phyloP scores from a whole-genome alignment of 2,329 filamentous ascomycete species.

The Aspergillus phoenicis region DNA sequence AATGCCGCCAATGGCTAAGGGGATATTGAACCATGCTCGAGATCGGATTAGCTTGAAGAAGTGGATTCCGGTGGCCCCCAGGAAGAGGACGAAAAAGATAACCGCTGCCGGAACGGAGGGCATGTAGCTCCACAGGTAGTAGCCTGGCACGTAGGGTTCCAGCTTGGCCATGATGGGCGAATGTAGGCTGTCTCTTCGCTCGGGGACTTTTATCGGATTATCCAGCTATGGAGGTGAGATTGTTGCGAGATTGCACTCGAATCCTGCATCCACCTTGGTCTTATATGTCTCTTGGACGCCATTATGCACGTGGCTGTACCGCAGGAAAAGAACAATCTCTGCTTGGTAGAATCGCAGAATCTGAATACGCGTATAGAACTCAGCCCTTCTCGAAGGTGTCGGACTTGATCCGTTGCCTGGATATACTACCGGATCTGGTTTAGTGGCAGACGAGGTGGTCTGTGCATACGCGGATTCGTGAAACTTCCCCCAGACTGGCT shows the following conservation, averaged over 20 bases:
- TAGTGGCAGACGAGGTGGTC: slow-evolving; percentile 5
- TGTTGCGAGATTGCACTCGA: not conserved
- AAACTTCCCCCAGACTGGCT: not conserved
- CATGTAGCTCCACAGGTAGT: slow-evolving; percentile 32
- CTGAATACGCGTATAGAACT: slow-evolving; percentile 19
- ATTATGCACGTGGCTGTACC: not conserved
- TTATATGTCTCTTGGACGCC: not conserved
- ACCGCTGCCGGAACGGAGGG: slow-evolving; percentile 29
- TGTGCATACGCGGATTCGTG: slow-evolving; percentile 25
- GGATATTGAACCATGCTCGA: slow-evolving; percentile 34
- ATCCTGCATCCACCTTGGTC: not conserved
- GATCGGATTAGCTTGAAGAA: slow-evolving; percentile 32
- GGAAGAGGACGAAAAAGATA: slow-evolving; percentile 34
- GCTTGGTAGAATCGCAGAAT: not conserved
- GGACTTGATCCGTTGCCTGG: not conserved
- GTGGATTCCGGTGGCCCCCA: slow-evolving; percentile 27
- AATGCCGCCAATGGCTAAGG: slow-evolving; percentile 39
- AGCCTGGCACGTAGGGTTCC: slow-evolving; percentile 20
- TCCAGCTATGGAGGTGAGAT: not conserved
- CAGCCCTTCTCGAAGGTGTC: not conserved
- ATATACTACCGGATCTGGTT: not conserved
- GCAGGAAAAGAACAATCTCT: too few relatives aligned
- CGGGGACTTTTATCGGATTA: not conserved
- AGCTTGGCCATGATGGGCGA: slow-evolving; percentile 21
- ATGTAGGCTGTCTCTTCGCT: too few relatives aligned